These are phyloP conservation scores for Lycium ferocissimum DNA, from an alignment of 257 asterid genomes.

Conservation along the genomic window DNA sequence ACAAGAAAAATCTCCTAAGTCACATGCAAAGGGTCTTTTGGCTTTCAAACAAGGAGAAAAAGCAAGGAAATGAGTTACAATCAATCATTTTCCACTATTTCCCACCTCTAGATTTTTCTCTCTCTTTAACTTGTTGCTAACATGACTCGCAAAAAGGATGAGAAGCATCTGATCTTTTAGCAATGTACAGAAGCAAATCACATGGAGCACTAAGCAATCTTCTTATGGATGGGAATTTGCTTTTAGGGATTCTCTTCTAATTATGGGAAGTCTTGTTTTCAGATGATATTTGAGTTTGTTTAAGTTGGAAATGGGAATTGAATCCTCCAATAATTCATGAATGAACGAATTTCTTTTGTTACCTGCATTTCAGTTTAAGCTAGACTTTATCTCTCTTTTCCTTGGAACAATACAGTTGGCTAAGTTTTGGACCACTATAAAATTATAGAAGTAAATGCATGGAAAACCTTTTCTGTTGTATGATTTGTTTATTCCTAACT, in stretches of 20 bases:
- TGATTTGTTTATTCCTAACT: too few species aligned
- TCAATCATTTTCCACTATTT: background rate
- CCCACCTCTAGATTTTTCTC: background rate
- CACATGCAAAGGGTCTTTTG: background rate
- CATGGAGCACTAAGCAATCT: slow-evolving; percentile 21
- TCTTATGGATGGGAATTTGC: background rate
- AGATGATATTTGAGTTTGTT: slow-evolving; percentile 7
- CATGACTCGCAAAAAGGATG: background rate
- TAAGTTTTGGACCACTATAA: background rate
- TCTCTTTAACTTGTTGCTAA: background rate
- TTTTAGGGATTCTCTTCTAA: background rate
- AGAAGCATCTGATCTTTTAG: slow-evolving; percentile 6
- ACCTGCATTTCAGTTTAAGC: background rate
- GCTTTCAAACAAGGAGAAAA: slow-evolving; percentile 7
- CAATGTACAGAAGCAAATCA: slow-evolving; percentile 18
- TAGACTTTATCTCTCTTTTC: background rate
- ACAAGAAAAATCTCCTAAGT: background rate
- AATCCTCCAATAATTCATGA: slow-evolving; percentile 23
- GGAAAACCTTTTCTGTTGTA: background rate
- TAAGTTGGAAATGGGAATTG: background rate
- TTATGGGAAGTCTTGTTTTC: background rate
- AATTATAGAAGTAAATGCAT: background rate
- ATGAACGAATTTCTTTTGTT: background rate
- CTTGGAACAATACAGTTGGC: background rate
- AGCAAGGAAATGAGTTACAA: background rate